Percentiles rank a stretch among this genome's conserved stretches.
Conservation (phyloP, 495 filamentous ascomycete genomes). For the Aspergillus baeticus region DNA sequence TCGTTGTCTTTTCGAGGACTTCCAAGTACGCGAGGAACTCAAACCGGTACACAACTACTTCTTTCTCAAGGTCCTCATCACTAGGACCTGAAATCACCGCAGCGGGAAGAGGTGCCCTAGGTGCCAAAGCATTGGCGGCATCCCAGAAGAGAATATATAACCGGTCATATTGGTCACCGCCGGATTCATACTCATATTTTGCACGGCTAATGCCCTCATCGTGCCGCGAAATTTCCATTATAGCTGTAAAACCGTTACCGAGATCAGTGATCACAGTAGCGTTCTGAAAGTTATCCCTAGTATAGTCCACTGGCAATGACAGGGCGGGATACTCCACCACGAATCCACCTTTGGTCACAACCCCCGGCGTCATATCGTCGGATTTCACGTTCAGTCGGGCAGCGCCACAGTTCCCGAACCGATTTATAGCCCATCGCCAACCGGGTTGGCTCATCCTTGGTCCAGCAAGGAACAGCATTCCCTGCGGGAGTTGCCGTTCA, state of each 20-base stretch:
- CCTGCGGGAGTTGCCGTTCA: conserved; percentile 1
- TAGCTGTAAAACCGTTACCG: neutral
- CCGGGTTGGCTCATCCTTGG: conserved; percentile 3
- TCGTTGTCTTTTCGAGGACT: neutral
- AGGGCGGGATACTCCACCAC: neutral
- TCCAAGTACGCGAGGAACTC: conserved; percentile 1
- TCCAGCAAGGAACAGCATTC: conserved; percentile 4
- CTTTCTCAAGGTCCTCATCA: neutral
- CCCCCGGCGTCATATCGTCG: conserved; percentile 4
- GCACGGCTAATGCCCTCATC: neutral
- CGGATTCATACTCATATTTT: neutral
- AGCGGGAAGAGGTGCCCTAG: neutral
- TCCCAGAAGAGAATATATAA: conserved; percentile 8
- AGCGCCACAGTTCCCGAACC: conserved; percentile 2
- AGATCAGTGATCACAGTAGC: neutral
- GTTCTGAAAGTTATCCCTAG: neutral
- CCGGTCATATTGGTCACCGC: neutral
- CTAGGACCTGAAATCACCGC: neutral
- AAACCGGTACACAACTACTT: neutral
- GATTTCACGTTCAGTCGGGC: neutral
- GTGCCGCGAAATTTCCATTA: neutral
- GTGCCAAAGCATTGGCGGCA: neutral
- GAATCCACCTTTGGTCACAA: neutral
- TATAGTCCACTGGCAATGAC: neutral
- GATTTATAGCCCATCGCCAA: conserved; percentile 6